Conservation (phyloP, 768 basidiomycete genomes). For the Boletus rufocinnamomeus region DNA sequence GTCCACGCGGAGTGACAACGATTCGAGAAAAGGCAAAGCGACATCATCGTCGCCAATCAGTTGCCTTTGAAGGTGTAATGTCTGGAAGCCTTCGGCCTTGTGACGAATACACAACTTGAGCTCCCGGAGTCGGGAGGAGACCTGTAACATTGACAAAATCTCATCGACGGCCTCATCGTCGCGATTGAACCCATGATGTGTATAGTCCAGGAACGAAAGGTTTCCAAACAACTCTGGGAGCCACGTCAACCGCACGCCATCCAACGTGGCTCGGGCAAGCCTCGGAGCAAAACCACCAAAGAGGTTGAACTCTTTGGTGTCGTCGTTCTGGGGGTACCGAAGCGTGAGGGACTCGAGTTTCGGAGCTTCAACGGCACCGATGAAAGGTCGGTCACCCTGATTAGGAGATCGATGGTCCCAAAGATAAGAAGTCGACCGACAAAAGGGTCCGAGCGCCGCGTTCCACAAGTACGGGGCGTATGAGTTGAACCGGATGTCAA, state of each 20-base stretch:
- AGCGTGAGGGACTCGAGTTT: conserved; percentile 57
- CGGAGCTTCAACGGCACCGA: conserved; percentile 38
- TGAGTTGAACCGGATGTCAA: conserved; percentile 55
- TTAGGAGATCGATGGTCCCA: conserved; percentile 26
- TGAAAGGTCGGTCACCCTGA: conserved; percentile 6
- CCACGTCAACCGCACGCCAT: conserved; percentile 67
- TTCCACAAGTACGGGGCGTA: conserved; percentile 71
- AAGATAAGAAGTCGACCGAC: conserved; percentile 34
- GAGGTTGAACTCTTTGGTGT: conserved; percentile 63
- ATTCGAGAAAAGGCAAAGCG: conserved; percentile 46
- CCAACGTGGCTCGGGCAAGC: conserved; percentile 55
- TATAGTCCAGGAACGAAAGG: conserved; percentile 66
- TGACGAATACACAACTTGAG: conserved; percentile 57
- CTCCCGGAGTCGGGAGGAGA: conserved; percentile 54
- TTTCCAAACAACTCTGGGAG: conserved; percentile 61
- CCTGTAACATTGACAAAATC: conserved; percentile 55
- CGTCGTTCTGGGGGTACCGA: conserved; percentile 64
- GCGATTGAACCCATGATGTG: conserved; percentile 67
- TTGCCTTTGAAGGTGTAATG: conserved; percentile 14
- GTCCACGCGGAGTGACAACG: conserved; percentile 52
- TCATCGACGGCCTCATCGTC: conserved; percentile 60
- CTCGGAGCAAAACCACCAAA: conserved; percentile 64
- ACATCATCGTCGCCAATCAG: conserved; percentile 37
- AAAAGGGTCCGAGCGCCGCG: conserved; percentile 58
- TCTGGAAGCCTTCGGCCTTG: conserved; percentile 28